Conservation (phyloP, 352 stramenopile species). For the Pseudoperonospora humuli region DNA sequence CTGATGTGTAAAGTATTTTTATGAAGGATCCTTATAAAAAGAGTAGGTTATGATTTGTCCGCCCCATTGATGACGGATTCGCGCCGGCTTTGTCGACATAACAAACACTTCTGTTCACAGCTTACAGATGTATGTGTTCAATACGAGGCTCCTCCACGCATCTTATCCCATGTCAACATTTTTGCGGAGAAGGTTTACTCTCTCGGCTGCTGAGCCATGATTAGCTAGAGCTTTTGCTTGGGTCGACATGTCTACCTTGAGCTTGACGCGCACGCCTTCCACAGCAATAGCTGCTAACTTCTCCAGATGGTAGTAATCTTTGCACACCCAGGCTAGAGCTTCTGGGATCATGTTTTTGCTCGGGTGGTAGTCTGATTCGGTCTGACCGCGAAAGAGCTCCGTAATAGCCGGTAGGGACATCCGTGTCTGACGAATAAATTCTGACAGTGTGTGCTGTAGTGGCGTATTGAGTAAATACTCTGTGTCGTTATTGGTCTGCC, state of each 20-base stretch:
- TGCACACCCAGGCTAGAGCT: constrained; percentile 3
- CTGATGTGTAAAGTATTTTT: constrained; percentile 13
- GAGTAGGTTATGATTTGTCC: constrained; percentile 11
- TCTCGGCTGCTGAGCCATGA: constrained; percentile 4
- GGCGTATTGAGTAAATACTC: constrained; percentile 10
- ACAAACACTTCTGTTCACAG: constrained; percentile 10
- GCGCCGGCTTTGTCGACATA: constrained; percentile 9
- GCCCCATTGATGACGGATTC: not conserved
- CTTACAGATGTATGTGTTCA: constrained; percentile 12
- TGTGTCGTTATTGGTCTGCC: not conserved
- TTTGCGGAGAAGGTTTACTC: constrained; percentile 10
- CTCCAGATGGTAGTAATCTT: constrained; percentile 3
- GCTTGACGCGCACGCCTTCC: constrained; percentile 1
- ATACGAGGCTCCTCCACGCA: constrained; percentile 5
- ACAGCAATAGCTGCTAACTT: not conserved
- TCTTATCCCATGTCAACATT: constrained; percentile 17
- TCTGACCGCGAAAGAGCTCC: constrained; percentile 9
- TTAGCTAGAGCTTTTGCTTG: constrained; percentile 3
- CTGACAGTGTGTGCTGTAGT: no score
- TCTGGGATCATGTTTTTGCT: constrained; percentile 10
- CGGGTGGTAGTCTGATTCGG: not conserved
- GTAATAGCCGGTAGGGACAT: constrained; percentile 3
- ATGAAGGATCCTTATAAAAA: constrained; percentile 3
- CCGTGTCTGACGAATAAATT: not conserved
- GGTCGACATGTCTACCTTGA: not conserved